Evolutionary conservation across 1,284 basidiomycete genomes (phyloP).

Genomic region (Papiliotrema flavescens): DNA sequence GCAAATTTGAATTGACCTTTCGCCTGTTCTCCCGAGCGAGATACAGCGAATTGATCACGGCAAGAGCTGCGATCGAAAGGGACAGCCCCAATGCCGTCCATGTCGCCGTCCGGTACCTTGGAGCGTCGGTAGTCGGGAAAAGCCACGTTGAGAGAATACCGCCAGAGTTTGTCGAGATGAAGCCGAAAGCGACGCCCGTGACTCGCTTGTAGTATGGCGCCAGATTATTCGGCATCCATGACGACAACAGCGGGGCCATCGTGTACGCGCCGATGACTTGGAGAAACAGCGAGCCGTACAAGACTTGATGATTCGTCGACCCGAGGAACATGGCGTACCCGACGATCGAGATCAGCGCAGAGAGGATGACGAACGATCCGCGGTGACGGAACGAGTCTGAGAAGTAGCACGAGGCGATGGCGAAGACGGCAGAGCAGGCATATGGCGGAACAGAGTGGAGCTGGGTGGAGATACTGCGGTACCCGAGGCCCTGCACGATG

Average conservation of each 20-base stretch:
- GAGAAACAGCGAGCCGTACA: constrained; percentile 43
- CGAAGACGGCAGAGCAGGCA: constrained; percentile 53
- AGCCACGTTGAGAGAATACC: constrained; percentile 61
- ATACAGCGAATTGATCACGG: constrained; percentile 21
- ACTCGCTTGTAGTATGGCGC: constrained; percentile 57
- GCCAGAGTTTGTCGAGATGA: constrained; percentile 57
- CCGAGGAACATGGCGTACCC: constrained; percentile 42
- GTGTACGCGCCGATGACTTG: constrained; percentile 43
- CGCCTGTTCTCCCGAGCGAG: constrained; percentile 17
- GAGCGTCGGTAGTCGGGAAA: constrained; percentile 52
- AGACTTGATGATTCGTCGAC: constrained; percentile 23
- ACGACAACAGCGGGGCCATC: constrained; percentile 28
- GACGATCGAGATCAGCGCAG: constrained; percentile 23
- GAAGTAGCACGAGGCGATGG: constrained; percentile 54
- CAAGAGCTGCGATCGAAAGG: constrained; percentile 11
- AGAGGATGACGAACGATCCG: constrained; percentile 38
- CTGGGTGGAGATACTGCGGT: constrained; percentile 37
- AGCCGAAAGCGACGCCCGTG: constrained; percentile 57
- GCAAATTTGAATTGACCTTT: background rate
- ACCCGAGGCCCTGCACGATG: constrained; percentile 56
- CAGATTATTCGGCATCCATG: constrained; percentile 56
- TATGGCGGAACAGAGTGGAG: constrained; percentile 58
- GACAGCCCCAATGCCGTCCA: constrained; percentile 23
- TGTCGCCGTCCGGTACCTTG: constrained; percentile 51
- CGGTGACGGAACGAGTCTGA: constrained; percentile 58